phyloP scores from a whole-genome alignment of 345 rosid species.

The Gossypium herbaceum region DNA sequence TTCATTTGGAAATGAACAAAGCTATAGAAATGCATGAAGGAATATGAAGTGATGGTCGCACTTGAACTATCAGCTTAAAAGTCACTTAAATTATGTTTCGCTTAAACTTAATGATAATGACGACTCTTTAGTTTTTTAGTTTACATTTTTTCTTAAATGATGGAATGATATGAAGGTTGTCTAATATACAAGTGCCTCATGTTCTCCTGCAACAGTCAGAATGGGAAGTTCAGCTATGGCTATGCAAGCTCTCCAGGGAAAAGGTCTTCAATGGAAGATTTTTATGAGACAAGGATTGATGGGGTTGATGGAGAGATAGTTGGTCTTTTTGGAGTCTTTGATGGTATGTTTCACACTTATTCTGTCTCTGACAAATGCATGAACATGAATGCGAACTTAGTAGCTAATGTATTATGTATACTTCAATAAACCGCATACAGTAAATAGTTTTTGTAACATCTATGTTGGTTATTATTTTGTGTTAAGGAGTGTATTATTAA shows the following conservation, averaged over 20 bases:
- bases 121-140: background rate
- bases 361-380: background rate
- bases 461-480: background rate
- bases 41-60: background rate
- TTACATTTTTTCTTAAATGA: background rate
- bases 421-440: background rate
- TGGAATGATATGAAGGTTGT: background rate
- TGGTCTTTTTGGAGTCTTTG: slow-evolving; percentile 98
- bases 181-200: slow-evolving; percentile 11
- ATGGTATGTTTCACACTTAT: slow-evolving; percentile 51
- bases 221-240: slow-evolving; percentile 95
- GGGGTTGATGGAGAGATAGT: slow-evolving; percentile 92
- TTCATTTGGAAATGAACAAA: background rate
- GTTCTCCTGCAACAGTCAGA: slow-evolving; percentile 56
- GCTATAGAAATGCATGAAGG: background rate
- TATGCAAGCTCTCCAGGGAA: slow-evolving; percentile 97
- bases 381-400: background rate
- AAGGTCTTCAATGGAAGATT: slow-evolving; percentile 97
- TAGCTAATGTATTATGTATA: background rate
- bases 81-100: background rate
- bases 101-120: background rate
- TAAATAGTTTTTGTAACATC: background rate
- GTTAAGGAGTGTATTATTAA: background rate
- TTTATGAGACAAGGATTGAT: slow-evolving; percentile 89
- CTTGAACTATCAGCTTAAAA: background rate